Base-by-base conservation (phyloP, 179 eudicot species). In the Spergularia azorica region DNA sequence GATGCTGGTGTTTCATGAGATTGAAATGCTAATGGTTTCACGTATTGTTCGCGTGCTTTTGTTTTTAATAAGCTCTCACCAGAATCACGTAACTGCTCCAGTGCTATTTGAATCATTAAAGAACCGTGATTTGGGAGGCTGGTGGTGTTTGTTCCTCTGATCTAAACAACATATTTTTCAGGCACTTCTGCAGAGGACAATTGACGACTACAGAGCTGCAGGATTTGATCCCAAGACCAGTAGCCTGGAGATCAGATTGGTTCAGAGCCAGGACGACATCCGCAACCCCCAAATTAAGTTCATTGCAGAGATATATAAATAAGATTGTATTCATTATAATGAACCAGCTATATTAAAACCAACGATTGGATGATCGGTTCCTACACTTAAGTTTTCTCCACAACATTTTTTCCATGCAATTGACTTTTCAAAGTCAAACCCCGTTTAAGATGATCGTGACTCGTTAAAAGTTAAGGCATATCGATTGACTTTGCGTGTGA, bases 241-340 rank as follows among this genome's bases (percentile, higher is more conserved):
- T 88, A 94, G 98, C 81, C 88, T 94, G 79, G 98, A 94, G 83
- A 90, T 94, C 78, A 92, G 98, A 73, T 79, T 94, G 83, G 87
- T 92, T 71, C 98, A 94, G 77, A 92, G 94, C 84, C 97, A 86
- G 75, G 98, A 89, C 26, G 96, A 87, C 71, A 90, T 94, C 73
- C 90, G 94, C 79, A 84, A 88, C 78, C 96, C 98, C 5, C 82
- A 89, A 77, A 84, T 94, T 80, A 89, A 80, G 74, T 89, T 79
- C 84, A 85, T 73, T 71, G 90, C 98, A 16, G 84, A 86, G 83
- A 87, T 74, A 79, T 93, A 87, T 82, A 73, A 71, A 32, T 71
- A 71, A 71, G 63, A 36, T 32, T 36, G 63, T 56, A 56, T 71
- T 36, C 48, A n/a, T 55, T 56, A 26, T 32, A 13, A 56, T 56